phyloP scores from a whole-genome alignment of 805 yeast species.

The Myxozyma monticola region DNA sequence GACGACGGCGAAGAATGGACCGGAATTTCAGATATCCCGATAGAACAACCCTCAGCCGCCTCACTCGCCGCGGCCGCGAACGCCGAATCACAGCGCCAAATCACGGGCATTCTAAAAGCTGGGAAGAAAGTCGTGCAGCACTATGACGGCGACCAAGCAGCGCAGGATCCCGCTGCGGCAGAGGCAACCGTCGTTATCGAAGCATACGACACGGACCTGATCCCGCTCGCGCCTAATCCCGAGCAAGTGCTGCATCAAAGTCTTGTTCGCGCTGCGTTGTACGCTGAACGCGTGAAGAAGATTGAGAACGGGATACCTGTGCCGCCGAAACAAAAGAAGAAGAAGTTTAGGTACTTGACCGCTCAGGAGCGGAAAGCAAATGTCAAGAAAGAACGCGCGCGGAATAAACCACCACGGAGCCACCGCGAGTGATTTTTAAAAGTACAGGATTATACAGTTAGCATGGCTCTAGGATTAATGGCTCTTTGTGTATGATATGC shows the following conservation, averaged over 20 bases:
- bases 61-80: neutral
- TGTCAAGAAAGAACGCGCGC: constrained; percentile 46
- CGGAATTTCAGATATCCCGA: constrained; percentile 13
- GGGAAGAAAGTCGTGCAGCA: constrained; percentile 9
- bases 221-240: neutral
- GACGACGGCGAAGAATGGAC: constrained; percentile 23
- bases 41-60: too few relatives aligned
- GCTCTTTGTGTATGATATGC: too few relatives aligned
- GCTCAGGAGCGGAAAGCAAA: constrained; percentile 71
- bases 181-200: constrained; percentile 69
- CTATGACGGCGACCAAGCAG: constrained; percentile 2
- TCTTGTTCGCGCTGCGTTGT: constrained; percentile 62
- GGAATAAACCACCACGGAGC: neutral
- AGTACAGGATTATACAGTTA: too few relatives aligned
- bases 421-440: too few relatives aligned
- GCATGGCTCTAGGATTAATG: too few relatives aligned
- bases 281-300: constrained; percentile 50
- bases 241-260: constrained; percentile 15
- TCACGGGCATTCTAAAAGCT: constrained; percentile 41
- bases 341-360: constrained; percentile 85
- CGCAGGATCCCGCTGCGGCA: constrained; percentile 41
- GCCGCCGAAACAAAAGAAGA: constrained; percentile 50
- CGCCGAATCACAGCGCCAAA: constrained; percentile 44
- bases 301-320: constrained; percentile 37
- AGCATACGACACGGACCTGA: constrained; percentile 37